phyloP scores from a whole-genome alignment of 805 yeast genomes.

The Starmerella scarabaei region DNA sequence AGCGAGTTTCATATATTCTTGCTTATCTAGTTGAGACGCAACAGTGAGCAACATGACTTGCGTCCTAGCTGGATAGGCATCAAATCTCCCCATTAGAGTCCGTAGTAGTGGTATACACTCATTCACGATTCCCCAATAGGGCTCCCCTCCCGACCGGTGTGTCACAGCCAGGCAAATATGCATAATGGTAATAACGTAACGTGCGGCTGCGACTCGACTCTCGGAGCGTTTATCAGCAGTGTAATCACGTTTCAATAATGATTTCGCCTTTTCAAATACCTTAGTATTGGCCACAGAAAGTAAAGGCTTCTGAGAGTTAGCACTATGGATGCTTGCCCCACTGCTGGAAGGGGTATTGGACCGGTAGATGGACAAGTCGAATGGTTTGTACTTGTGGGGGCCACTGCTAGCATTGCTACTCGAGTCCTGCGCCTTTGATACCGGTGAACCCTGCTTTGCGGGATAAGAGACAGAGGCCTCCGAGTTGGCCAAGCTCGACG shows the following conservation, averaged over 20 bases:
- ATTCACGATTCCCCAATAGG: background rate
- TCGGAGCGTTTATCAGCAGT: background rate
- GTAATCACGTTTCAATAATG: background rate
- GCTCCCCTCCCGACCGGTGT: conserved; percentile 1
- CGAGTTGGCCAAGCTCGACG: too few species aligned
- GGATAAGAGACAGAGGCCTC: too few species aligned
- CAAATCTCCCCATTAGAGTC: background rate
- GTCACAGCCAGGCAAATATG: background rate
- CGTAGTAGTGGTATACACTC: conserved; percentile 1
- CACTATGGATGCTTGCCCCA: too few species aligned
- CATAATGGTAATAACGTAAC: background rate
- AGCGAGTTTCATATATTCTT: background rate
- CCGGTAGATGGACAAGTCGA: too few species aligned
- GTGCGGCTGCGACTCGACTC: conserved; percentile 2
- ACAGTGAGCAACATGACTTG: background rate
- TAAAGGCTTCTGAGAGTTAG: background rate
- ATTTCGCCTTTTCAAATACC: background rate
- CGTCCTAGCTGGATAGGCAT: background rate
- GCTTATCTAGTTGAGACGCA: background rate
- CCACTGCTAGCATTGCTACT: too few species aligned
- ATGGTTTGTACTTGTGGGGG: too few species aligned
- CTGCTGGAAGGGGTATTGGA: too few species aligned
- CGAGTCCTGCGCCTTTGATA: too few species aligned
- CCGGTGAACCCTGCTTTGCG: too few species aligned
- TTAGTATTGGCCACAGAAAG: background rate